Conservation (phyloP, 1,139 yeast species). For the Yamadazyma diddensiae region DNA sequence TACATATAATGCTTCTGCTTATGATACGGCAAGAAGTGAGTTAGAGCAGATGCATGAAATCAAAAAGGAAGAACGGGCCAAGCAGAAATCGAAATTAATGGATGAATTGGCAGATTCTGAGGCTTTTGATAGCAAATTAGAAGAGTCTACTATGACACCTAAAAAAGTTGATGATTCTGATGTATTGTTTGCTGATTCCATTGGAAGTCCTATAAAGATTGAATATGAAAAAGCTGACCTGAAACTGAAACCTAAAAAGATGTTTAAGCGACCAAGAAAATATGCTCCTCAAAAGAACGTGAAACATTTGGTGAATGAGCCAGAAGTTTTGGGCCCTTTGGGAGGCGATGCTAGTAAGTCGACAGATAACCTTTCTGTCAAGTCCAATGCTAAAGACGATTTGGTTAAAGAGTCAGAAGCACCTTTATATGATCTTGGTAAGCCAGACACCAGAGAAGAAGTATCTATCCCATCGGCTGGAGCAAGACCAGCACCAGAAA, state of each 20-base stretch:
- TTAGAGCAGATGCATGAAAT: slow-evolving; percentile 33
- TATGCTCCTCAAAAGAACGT: slow-evolving; percentile 29
- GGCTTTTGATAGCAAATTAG: slow-evolving; percentile 19
- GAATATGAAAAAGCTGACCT: slow-evolving; percentile 14
- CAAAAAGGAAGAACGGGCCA: slow-evolving; percentile 32
- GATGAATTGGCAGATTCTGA: slow-evolving; percentile 36
- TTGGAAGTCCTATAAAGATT: slow-evolving; percentile 30
- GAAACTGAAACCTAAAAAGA: slow-evolving; percentile 11
- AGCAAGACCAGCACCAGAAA: neutral
- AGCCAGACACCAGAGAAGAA: slow-evolving; percentile 6
- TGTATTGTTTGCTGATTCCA: slow-evolving; percentile 35
- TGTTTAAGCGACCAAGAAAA: slow-evolving; percentile 45
- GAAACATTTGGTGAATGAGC: slow-evolving; percentile 12
- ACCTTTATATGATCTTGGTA: slow-evolving; percentile 46
- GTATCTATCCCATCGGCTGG: slow-evolving; percentile 2
- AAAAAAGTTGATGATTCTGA: slow-evolving; percentile 21
- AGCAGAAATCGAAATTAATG: slow-evolving; percentile 34
- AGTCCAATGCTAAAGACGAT: slow-evolving; percentile 20
- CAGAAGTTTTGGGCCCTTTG: slow-evolving; percentile 41
- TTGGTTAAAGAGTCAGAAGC: slow-evolving; percentile 43
- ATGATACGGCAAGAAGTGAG: slow-evolving; percentile 20
- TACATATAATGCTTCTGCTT: slow-evolving; percentile 5
- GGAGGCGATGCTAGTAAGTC: slow-evolving; percentile 21
- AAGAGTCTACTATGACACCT: slow-evolving; percentile 20
- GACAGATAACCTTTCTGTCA: slow-evolving; percentile 16